These are phyloP conservation scores for Sugiyamaella americana DNA, from an alignment of 805 yeast genomes.

Conservation along the genomic window DNA sequence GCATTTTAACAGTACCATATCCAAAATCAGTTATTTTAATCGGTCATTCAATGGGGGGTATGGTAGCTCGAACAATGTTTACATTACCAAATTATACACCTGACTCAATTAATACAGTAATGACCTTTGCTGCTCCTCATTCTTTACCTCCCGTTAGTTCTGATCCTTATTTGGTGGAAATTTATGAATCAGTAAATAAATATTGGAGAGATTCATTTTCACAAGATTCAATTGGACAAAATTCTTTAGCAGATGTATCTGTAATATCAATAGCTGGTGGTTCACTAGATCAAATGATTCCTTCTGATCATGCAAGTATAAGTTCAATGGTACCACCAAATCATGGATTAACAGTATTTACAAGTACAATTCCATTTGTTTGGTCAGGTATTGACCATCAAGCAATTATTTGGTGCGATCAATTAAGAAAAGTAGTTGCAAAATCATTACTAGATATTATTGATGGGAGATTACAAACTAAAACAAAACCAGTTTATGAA, in stretches of 20 bases:
- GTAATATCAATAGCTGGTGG: constrained; percentile 90
- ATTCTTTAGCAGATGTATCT: constrained; percentile 52
- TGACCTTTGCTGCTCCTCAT: constrained; percentile 89
- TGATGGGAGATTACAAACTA: constrained; percentile 39
- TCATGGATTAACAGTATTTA: constrained; percentile 76
- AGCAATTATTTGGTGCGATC: constrained; percentile 96
- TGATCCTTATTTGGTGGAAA: constrained; percentile 76
- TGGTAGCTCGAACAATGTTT: constrained; percentile 80
- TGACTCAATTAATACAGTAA: constrained; percentile 71
- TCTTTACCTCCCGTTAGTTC: constrained; percentile 88
- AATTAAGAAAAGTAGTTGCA: constrained; percentile 61
- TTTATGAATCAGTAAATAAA: constrained; percentile 66
- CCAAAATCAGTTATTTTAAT: constrained; percentile 72
- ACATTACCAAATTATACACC: constrained; percentile 69
- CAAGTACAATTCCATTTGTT: constrained; percentile 82
- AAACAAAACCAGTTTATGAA: constrained; percentile 45
- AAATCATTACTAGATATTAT: constrained; percentile 53
- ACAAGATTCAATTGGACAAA: constrained; percentile 34
- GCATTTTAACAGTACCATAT: constrained; percentile 23
- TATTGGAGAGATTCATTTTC: constrained; percentile 70
- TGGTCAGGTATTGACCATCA: constrained; percentile 94
- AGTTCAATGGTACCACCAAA: constrained; percentile 63
- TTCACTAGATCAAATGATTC: constrained; percentile 63
- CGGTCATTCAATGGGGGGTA: constrained; percentile 98
- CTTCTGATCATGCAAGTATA: constrained; percentile 83